phyloP scores from a whole-genome alignment of 2,329 filamentous ascomycete species.

The Davidsoniella eucalypti region DNA sequence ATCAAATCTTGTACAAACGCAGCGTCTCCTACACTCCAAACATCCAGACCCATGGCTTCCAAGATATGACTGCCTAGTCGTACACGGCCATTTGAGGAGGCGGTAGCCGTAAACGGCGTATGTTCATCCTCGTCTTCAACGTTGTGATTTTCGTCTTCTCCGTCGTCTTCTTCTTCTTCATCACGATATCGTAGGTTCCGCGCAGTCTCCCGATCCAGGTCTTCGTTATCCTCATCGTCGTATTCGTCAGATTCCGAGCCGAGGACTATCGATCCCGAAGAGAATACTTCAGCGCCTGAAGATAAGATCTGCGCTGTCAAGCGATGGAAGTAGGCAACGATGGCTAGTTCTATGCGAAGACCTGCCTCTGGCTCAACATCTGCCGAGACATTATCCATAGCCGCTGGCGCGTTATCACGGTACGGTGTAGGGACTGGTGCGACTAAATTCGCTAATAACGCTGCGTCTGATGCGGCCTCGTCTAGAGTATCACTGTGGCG shows the following conservation, averaged over 20 bases:
- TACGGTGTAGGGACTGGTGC: constrained; percentile 16
- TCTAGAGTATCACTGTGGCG: constrained; percentile 43
- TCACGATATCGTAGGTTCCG: constrained; percentile 13
- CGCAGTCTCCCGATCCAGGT: constrained; percentile 15
- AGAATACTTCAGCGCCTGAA: constrained; percentile 42
- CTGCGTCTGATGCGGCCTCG: constrained; percentile 36
- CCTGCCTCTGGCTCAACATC: constrained; percentile 25
- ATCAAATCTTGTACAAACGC: constrained; percentile 48
- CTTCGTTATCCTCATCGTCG: constrained; percentile 19
- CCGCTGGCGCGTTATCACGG: not conserved
- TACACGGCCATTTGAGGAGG: constrained; percentile 18
- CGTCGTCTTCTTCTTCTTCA: constrained; percentile 7
- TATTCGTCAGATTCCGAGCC: constrained; percentile 19
- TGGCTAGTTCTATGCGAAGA: constrained; percentile 42
- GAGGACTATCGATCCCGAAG: constrained; percentile 27
- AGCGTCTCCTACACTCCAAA: constrained; percentile 58
- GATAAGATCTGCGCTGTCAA: constrained; percentile 50
- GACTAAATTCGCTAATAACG: constrained; percentile 36
- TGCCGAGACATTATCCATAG: not conserved
- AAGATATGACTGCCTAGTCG: constrained; percentile 48
- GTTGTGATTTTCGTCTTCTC: constrained; percentile 21
- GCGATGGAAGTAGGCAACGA: constrained; percentile 70
- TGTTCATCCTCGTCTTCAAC: constrained; percentile 17
- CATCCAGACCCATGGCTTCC: constrained; percentile 57
- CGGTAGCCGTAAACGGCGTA: too few relatives aligned